Percentiles rank a stretch among this genome's conserved stretches.
Evolutionary conservation across 805 yeast genomes (phyloP).

Genomic region (Wickerhamiella vanderwaltii): DNA sequence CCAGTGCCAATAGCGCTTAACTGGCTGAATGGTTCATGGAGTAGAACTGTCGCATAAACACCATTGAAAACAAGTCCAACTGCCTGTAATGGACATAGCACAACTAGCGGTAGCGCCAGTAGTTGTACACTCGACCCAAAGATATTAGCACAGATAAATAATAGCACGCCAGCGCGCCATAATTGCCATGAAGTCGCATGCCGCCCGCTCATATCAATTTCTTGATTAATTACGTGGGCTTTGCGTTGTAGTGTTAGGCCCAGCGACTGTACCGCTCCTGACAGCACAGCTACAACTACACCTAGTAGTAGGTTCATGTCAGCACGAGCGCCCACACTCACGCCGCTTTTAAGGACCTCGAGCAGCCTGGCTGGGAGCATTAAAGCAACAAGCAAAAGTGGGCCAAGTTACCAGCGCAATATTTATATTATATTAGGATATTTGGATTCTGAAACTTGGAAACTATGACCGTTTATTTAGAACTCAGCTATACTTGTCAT

Average conservation of each 20-base stretch:
- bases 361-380: no score
- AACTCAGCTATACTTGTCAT: no score
- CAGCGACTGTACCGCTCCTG: slow-evolving; percentile 68
- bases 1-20: slow-evolving; percentile 52
- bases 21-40: slow-evolving; percentile 54
- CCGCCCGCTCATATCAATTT: slow-evolving; percentile 27
- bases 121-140: slow-evolving; percentile 76
- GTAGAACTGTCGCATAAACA: slow-evolving; percentile 51
- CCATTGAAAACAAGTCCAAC: slow-evolving; percentile 82
- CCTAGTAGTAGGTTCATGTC: slow-evolving; percentile 36
- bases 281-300: slow-evolving; percentile 55
- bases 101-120: slow-evolving; percentile 67
- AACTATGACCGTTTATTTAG: no score
- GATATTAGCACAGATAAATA: slow-evolving; percentile 62
- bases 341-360: no score
- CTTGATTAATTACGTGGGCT: slow-evolving; percentile 45
- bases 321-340: no score
- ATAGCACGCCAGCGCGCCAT: slow-evolving; percentile 63
- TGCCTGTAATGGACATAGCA: slow-evolving; percentile 73
- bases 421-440: no score
- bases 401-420: no score
- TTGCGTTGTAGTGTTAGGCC: slow-evolving; percentile 76
- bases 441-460: no score
- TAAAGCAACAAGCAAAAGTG: no score
- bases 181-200: slow-evolving; percentile 28